Percentiles rank a stretch among this genome's conserved stretches.
Conservation (phyloP, 495 filamentous ascomycete species). For the Penicillium subrubescens region DNA sequence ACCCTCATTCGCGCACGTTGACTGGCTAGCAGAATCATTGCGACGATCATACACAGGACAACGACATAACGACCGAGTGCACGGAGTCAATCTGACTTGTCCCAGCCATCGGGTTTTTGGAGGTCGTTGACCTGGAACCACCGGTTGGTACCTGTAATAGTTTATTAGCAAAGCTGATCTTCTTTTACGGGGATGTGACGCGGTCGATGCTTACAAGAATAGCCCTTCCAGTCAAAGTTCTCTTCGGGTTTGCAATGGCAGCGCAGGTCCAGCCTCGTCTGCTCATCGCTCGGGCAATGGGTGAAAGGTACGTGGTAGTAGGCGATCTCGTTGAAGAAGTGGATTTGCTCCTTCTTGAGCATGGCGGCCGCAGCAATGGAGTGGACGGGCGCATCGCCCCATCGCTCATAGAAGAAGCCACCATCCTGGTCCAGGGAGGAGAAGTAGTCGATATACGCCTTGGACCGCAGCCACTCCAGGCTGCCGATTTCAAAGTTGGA, state of each 20-base stretch:
- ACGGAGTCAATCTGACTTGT: conserved; percentile 59
- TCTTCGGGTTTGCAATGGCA: conserved; percentile 94
- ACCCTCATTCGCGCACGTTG: conserved; percentile 26
- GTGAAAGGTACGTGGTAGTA: conserved; percentile 99
- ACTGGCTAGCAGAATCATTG: conserved; percentile 25
- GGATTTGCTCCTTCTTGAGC: conserved; percentile 87
- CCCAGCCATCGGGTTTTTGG: conserved; percentile 79
- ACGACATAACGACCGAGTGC: conserved; percentile 26
- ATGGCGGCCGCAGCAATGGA: conserved; percentile 89
- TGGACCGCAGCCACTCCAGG: conserved; percentile 79
- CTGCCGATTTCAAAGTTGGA: conserved; percentile 91
- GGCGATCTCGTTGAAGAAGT: conserved; percentile 98
- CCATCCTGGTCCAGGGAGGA: conserved; percentile 76
- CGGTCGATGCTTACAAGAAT: conserved; percentile 70
- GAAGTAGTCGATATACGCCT: conserved; percentile 81
- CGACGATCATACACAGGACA: conserved; percentile 16
- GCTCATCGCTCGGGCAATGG: conserved; percentile 89
- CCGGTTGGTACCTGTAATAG: conserved; percentile 66
- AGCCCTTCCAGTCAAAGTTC: conserved; percentile 99
- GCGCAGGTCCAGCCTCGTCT: conserved; percentile 75
- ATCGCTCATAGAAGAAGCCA: conserved; percentile 92
- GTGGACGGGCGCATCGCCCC: conserved; percentile 90
- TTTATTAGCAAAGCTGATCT: conserved; percentile 2
- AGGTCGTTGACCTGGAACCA: conserved; percentile 82
- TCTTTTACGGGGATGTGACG: too few relatives aligned